Percentiles rank a stretch among this genome's conserved stretches.
Conservation (phyloP, 78 protist genomes). For the Guillardia theta region DNA sequence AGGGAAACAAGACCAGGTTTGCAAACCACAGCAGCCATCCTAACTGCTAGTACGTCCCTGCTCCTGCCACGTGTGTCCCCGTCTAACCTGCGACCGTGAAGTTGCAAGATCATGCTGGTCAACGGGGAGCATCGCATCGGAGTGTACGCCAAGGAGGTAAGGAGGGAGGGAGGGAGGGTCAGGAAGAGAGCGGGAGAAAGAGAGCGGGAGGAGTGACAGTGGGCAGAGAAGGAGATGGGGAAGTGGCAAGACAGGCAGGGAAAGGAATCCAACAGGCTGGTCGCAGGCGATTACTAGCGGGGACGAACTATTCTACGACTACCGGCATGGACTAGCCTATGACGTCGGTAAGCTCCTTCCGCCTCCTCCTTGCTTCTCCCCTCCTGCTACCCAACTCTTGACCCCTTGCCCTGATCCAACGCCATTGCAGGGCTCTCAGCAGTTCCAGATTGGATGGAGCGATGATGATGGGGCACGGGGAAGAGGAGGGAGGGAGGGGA, state of each 20-base stretch:
- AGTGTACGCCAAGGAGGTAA: neutral
- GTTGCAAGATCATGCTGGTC: constrained; percentile 28
- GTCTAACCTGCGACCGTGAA: neutral
- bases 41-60: neutral
- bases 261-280: too few species aligned
- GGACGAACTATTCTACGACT: constrained; percentile 39
- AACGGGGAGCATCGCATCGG: constrained; percentile 39
- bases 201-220: too few species aligned
- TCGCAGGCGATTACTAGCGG: neutral
- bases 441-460: too few species aligned
- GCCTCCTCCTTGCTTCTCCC: too few species aligned
- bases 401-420: too few species aligned
- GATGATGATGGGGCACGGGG: too few species aligned
- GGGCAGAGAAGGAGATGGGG: too few species aligned
- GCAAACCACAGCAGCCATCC: neutral
- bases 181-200: too few species aligned
- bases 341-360: neutral
- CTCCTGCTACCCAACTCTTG: too few species aligned
- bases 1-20: constrained; percentile 26
- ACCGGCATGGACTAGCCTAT: constrained; percentile 9
- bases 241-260: too few species aligned
- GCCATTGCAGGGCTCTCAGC: too few species aligned
- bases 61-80: neutral
- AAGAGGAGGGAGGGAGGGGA: too few species aligned
- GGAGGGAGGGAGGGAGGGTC: neutral